A percentile compares a stretch with the other conserved stretches of the same genome.
These are phyloP conservation scores for Sclerotinia glacialis DNA, from an alignment of 2,329 filamentous ascomycete genomes.

Conservation along the genomic window DNA sequence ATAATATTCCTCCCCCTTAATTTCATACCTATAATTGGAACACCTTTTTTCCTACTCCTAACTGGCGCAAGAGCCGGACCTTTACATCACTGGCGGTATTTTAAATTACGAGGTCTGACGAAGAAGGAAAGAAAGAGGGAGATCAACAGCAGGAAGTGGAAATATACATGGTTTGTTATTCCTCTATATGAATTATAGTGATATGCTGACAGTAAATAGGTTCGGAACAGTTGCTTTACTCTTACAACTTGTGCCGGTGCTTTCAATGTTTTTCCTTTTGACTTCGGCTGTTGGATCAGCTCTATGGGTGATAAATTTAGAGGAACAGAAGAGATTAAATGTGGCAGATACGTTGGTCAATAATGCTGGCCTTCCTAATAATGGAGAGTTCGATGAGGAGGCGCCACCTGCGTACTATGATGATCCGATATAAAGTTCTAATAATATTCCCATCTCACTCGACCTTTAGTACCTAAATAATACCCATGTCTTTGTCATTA, in stretches of 20 bases:
- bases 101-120: constrained; percentile 70
- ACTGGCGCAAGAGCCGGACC: constrained; percentile 87
- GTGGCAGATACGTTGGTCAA: constrained; percentile 25
- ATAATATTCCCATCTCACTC: not conserved
- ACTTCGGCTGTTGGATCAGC: constrained; percentile 83
- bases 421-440: constrained; percentile 29
- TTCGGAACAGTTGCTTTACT: constrained; percentile 84
- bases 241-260: constrained; percentile 79
- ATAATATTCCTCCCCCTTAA: constrained; percentile 78
- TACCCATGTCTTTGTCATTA: too few relatives aligned
- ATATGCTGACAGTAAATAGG: constrained; percentile 39
- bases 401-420: constrained; percentile 35
- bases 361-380: constrained; percentile 15
- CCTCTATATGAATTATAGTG: not conserved
- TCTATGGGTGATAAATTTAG: constrained; percentile 79
- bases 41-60: constrained; percentile 80
- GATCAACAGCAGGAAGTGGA: constrained; percentile 65
- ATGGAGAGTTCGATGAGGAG: constrained; percentile 28
- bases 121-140: constrained; percentile 72
- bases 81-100: constrained; percentile 88
- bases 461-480: too few relatives aligned
- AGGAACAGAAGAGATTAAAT: constrained; percentile 47
- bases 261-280: constrained; percentile 93
- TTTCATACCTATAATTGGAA: constrained; percentile 78
- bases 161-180: constrained; percentile 70